phyloP scores from a whole-genome alignment of 768 basidiomycete genomes.

The Termitomyces sp. region DNA sequence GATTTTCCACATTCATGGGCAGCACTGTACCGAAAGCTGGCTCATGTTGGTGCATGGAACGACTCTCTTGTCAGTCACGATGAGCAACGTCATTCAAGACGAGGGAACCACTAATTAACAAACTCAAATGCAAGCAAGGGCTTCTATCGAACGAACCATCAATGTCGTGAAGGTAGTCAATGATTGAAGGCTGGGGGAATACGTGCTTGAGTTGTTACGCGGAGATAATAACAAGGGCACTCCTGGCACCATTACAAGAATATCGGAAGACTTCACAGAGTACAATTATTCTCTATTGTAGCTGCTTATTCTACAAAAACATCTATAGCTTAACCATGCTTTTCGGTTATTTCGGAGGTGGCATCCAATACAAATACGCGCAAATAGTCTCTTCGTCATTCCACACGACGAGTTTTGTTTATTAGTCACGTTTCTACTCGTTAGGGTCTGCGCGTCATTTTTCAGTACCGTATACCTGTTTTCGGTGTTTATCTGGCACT shows the following conservation, averaged over 20 bases:
- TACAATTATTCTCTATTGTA: not conserved
- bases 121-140: not conserved
- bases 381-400: slow-evolving; percentile 12
- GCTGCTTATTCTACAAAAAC: not conserved
- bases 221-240: not conserved
- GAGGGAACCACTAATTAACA: not conserved
- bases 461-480: not conserved
- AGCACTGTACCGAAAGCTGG: not conserved
- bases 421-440: slow-evolving; percentile 1
- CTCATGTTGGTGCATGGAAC: not conserved
- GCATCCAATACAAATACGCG: not conserved
- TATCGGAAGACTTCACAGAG: not conserved
- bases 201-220: not conserved
- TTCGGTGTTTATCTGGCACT: not conserved
- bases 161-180: not conserved
- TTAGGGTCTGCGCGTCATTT: not conserved
- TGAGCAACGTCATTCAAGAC: not conserved
- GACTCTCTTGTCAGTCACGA: not conserved
- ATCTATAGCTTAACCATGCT: too few relatives aligned
- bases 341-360: slow-evolving; percentile 1
- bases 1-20: not conserved
- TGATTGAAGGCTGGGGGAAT: not conserved
- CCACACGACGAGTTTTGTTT: not conserved
- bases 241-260: not conserved
- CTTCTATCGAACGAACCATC: not conserved